Base-by-base conservation (phyloP, 495 filamentous ascomycete genomes). In the Platismatia glauca region DNA sequence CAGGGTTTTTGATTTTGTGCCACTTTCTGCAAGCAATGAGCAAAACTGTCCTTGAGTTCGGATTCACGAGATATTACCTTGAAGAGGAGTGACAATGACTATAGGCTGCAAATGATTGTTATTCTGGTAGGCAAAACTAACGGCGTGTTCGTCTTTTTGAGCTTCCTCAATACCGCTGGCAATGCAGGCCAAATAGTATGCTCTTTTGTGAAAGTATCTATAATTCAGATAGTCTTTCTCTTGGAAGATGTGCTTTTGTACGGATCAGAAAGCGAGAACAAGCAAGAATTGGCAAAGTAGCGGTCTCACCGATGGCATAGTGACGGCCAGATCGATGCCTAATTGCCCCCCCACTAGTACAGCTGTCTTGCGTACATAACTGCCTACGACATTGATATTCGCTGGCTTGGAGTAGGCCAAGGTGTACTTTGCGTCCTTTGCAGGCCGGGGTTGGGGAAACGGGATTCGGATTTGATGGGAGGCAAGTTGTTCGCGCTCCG, bases 141-240 rank as follows among this genome's bases (percentile, higher is more conserved):
- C 58, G 9, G 83, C 76, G 58, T 87, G 77, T 1, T 74, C 74
- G 9, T 79, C 67, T 13, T 74, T 76, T 34, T 83, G 71, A 0
- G 78, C 72, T 33, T 82, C 78, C 60, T 82, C 83, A 27, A 98
- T 76, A 7, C 80, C 82, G 35, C 83, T 82, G 3, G 89, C 85
- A 61, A 97, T 72, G 65, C 85, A 88, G 41, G 92, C 89, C 34
- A 98, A 74, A 66, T 95, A 97, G 69, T 91, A 97, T 7, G 94
- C 90, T 60, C 93, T 77, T 71, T 97, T 96, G 74, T 97, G 87
- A 69, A 97, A 97, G 73, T 93, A 98, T 64, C 94, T 82, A 74
- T 92, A 82, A 69, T 97, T 90, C 53, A 92, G 78, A 71, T 91
- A 97, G 74, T 98, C 94, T 72, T 98, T 97, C 58, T 92, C 88